These are phyloP conservation scores for Pythium brassicae DNA, from an alignment of 352 stramenopile species.

Conservation along the genomic window DNA sequence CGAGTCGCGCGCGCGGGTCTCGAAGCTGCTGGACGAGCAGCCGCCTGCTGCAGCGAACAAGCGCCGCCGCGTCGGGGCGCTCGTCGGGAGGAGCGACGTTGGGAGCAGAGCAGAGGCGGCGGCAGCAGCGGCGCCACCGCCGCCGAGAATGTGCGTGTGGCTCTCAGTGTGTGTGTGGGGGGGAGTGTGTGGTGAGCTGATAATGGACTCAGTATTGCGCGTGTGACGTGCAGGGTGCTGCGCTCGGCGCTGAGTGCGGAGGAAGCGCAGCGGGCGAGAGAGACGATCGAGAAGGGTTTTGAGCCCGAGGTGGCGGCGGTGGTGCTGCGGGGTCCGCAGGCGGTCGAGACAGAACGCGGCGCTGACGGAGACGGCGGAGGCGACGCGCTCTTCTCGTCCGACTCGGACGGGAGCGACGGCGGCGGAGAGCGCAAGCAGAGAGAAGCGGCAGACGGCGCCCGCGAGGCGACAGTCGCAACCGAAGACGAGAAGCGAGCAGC, in stretches of 20 bases:
- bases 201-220: too few species aligned
- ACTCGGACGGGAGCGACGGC: conserved; percentile 1
- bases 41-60: conserved; percentile 1
- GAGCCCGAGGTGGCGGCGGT: conserved; percentile 10
- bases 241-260: conserved; percentile 34
- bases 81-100: background rate
- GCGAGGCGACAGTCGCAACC: too few species aligned
- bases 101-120: background rate
- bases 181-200: too few species aligned
- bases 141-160: background rate
- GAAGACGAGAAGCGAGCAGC: too few species aligned
- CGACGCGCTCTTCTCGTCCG: conserved; percentile 11
- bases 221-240: conserved; percentile 15
- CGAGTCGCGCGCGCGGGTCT: conserved; percentile 62
- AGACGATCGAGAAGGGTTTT: conserved; percentile 35
- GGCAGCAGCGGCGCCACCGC: background rate
- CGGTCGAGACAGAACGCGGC: background rate
- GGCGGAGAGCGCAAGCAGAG: background rate
- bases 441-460: too few species aligned
- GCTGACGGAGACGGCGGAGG: background rate
- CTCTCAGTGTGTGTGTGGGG: conserved; percentile 2
- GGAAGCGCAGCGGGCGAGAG: conserved; percentile 24
- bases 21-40: conserved; percentile 48
- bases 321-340: too few species aligned
- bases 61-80: conserved; percentile 4